Conservation (phyloP, 148 eudicot species). For the Camellia granthamiana region DNA sequence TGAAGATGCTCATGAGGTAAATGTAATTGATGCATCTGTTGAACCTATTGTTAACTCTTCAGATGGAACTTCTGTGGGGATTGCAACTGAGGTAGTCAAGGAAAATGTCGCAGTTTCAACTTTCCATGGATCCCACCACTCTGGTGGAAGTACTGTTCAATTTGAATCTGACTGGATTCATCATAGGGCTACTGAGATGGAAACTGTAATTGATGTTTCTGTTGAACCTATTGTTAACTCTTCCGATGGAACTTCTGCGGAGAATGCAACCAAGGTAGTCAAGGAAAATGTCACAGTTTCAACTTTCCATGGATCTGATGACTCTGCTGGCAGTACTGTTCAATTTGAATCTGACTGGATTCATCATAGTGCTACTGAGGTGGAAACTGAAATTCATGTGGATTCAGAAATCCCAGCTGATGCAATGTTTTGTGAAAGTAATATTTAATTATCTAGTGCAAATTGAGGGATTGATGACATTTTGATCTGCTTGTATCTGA, state of each 20-base stretch:
- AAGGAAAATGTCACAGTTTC: constrained; percentile 6
- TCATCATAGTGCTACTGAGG: not conserved
- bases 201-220: not conserved
- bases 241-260: constrained; percentile 15
- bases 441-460: not conserved
- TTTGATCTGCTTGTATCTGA: not conserved
- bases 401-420: constrained; percentile 3
- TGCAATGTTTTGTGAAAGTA: not conserved
- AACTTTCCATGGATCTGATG: not conserved
- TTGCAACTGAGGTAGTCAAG: constrained; percentile 6
- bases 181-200: not conserved
- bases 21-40: not conserved
- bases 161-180: not conserved
- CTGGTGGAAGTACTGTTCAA: not conserved
- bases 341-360: not conserved
- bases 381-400: constrained; percentile 5
- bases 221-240: not conserved
- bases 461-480: constrained; percentile 1
- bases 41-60: constrained; percentile 1
- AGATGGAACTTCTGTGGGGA: constrained; percentile 14
- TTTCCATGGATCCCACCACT: not conserved
- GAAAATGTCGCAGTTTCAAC: constrained; percentile 2
- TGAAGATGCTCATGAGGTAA: constrained; percentile 3
- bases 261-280: constrained; percentile 4
- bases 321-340: not conserved